Conservation (phyloP, 805 yeast genomes). For the Candida fluviatilis region DNA sequence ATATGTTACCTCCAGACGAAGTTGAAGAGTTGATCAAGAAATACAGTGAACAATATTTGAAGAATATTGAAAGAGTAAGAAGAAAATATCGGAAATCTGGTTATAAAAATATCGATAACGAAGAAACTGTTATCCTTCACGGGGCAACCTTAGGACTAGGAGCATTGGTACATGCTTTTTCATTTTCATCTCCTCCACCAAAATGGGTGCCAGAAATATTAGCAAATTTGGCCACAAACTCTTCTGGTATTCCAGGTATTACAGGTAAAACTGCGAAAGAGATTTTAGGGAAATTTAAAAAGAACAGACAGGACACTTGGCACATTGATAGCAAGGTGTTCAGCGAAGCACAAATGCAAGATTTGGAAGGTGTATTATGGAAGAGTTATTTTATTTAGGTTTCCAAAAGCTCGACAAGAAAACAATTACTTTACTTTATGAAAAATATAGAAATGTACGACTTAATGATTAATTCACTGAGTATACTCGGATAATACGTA, state of each 20-base stretch:
- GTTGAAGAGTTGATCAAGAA: slow-evolving; percentile 38
- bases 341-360: slow-evolving; percentile 75
- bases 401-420: too few species aligned
- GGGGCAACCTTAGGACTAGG: slow-evolving; percentile 89
- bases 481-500: too few species aligned
- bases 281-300: slow-evolving; percentile 77
- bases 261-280: slow-evolving; percentile 83
- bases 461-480: too few species aligned
- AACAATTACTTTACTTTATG: background rate
- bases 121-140: slow-evolving; percentile 53
- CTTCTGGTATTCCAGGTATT: slow-evolving; percentile 69
- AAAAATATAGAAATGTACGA: too few species aligned
- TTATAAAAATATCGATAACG: slow-evolving; percentile 30
- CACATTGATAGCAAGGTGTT: slow-evolving; percentile 78
- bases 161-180: slow-evolving; percentile 82
- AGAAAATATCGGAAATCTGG: slow-evolving; percentile 36
- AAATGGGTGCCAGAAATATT: slow-evolving; percentile 78
- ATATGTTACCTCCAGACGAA: slow-evolving; percentile 50
- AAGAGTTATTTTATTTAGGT: slow-evolving; percentile 84
- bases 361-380: slow-evolving; percentile 91
- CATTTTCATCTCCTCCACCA: slow-evolving; percentile 90
- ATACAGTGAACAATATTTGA: slow-evolving; percentile 28
- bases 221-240: slow-evolving; percentile 63
- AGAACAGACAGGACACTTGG: slow-evolving; percentile 95
- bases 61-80: slow-evolving; percentile 38